Evolutionary conservation across 352 stramenopile genomes (phyloP).

Genomic region (Halophytophthora batemanensis): DNA sequence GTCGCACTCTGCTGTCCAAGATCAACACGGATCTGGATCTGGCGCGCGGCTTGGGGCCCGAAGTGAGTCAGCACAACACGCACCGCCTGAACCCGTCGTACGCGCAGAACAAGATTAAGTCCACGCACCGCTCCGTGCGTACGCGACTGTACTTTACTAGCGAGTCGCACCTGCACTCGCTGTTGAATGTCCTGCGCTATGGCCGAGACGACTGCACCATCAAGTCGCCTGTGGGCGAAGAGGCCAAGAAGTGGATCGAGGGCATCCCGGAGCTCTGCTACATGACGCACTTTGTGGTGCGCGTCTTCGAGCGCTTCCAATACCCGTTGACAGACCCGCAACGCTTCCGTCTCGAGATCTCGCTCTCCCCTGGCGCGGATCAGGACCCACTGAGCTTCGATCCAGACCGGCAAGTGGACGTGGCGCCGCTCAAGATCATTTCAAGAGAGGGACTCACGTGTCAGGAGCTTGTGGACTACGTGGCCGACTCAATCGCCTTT

Average conservation of each 20-base stretch:
- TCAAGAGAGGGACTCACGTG: slow-evolving; percentile 78
- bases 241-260: slow-evolving; percentile 83
- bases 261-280: slow-evolving; percentile 98
- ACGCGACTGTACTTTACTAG: slow-evolving; percentile 99
- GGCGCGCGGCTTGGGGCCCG: slow-evolving; percentile 45
- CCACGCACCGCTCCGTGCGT: slow-evolving; percentile 94
- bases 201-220: slow-evolving; percentile 58
- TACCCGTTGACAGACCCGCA: slow-evolving; percentile 61
- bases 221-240: slow-evolving; percentile 54
- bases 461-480: slow-evolving; percentile 84
- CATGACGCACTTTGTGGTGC: slow-evolving; percentile 98
- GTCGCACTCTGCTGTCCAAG: slow-evolving; percentile 84
- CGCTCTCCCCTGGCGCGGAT: slow-evolving; percentile 75
- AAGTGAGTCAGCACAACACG: slow-evolving; percentile 60
- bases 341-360: slow-evolving; percentile 83
- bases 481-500: slow-evolving; percentile 71
- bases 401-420: slow-evolving; percentile 55
- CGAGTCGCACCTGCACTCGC: slow-evolving; percentile 97
- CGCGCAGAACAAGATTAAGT: slow-evolving; percentile 87
- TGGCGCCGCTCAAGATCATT: slow-evolving; percentile 80
- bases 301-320: slow-evolving; percentile 95
- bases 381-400: slow-evolving; percentile 67
- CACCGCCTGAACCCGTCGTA: slow-evolving; percentile 83
- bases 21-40: slow-evolving; percentile 87
- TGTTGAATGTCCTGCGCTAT: slow-evolving; percentile 98